Percentiles rank a stretch among this genome's conserved stretches.
Conservation (phyloP, 345 rosid genomes). For the Hibiscus trionum region DNA sequence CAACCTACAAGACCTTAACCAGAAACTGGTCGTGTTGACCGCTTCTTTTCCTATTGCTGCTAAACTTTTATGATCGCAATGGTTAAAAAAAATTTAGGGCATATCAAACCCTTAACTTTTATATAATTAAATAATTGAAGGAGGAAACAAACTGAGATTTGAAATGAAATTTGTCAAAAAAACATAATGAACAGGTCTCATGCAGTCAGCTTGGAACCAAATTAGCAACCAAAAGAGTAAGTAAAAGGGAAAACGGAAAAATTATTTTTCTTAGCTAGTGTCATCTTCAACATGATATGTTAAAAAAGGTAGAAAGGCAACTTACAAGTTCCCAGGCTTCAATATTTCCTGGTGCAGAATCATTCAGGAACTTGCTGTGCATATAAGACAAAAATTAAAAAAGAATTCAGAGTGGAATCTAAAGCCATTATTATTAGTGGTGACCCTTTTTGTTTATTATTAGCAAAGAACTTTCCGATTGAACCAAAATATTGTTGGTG, state of each 20-base stretch:
- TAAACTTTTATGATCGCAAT: neutral
- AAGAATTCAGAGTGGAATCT: neutral
- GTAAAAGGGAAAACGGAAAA: neutral
- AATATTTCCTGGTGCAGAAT: constrained; percentile 34
- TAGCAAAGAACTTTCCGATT: neutral
- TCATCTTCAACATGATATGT: neutral
- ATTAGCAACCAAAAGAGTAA: neutral
- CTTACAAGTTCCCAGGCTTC: constrained; percentile 79
- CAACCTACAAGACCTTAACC: neutral
- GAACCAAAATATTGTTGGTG: neutral
- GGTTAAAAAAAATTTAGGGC: neutral
- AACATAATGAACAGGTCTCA: neutral
- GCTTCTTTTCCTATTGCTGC: neutral
- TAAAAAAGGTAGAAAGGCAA: constrained; percentile 4
- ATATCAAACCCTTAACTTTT: neutral
- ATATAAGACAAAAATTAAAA: neutral
- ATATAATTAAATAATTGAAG: neutral
- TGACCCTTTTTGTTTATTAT: neutral
- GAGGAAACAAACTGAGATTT: neutral
- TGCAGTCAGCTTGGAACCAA: neutral
- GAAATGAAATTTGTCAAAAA: neutral
- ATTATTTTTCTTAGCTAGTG: constrained; percentile 2
- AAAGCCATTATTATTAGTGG: neutral
- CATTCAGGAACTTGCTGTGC: constrained; percentile 46
- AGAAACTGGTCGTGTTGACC: neutral